phyloP scores from a whole-genome alignment of 768 basidiomycete genomes.

The Agrocybe chaxingu region DNA sequence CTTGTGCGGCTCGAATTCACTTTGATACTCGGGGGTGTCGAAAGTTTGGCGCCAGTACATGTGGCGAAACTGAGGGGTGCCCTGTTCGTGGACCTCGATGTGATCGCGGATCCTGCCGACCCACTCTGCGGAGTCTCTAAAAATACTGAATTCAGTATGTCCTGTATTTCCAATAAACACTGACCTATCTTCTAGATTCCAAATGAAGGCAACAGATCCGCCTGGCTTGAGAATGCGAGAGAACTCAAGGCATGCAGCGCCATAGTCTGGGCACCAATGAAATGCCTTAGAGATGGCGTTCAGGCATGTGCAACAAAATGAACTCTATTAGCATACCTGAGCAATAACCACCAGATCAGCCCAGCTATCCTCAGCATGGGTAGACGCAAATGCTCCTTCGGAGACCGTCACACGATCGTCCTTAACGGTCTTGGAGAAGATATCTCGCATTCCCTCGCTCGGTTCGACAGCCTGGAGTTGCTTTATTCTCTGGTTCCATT shows the following conservation, averaged over 20 bases:
- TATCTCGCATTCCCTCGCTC: slow-evolving; percentile 78
- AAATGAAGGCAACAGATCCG: slow-evolving; percentile 73
- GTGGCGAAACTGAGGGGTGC: slow-evolving; percentile 80
- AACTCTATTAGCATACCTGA: slow-evolving; percentile 43
- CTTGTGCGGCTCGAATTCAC: slow-evolving; percentile 55
- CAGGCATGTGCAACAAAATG: background rate
- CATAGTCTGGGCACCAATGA: slow-evolving; percentile 89
- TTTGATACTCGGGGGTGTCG: slow-evolving; percentile 55
- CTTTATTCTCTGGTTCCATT: slow-evolving; percentile 47
- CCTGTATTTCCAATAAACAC: background rate
- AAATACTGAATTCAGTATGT: too few relatives aligned
- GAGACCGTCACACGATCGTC: slow-evolving; percentile 50
- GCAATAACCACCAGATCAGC: slow-evolving; percentile 80
- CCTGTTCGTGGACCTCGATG: slow-evolving; percentile 65
- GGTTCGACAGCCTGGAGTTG: slow-evolving; percentile 77
- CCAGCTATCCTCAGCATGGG: slow-evolving; percentile 59
- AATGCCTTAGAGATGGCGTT: slow-evolving; percentile 57
- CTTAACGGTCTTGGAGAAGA: slow-evolving; percentile 54
- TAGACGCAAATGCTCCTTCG: slow-evolving; percentile 73
- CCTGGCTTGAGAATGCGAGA: slow-evolving; percentile 73
- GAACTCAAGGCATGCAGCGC: slow-evolving; percentile 71
- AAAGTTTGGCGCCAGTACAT: slow-evolving; percentile 73
- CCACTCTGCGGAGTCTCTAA: slow-evolving; percentile 64
- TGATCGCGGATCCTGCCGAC: slow-evolving; percentile 67
- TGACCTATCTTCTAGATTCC: slow-evolving; percentile 89